These are phyloP conservation scores for Carex myosuroides DNA, from an alignment of 176 grass and related monocot genomes.

Conservation along the genomic window DNA sequence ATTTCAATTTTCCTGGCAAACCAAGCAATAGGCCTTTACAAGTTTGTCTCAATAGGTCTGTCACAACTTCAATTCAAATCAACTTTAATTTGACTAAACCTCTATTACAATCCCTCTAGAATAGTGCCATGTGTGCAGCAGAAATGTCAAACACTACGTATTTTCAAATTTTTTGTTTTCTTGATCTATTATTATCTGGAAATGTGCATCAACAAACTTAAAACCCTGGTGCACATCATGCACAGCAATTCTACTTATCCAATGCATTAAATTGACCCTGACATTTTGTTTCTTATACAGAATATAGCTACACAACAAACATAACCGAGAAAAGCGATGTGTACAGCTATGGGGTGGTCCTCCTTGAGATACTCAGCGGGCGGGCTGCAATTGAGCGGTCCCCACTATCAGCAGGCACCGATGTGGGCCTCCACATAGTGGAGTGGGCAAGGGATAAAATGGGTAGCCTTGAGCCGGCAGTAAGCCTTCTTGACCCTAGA, in stretches of 20 bases:
- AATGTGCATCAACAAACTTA: neutral
- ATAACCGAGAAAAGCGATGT: slow-evolving; percentile 96
- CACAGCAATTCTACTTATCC: neutral
- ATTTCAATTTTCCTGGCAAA: neutral
- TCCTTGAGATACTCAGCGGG: slow-evolving; percentile 79
- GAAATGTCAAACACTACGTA: neutral
- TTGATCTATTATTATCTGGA: slow-evolving; percentile 3
- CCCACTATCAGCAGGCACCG: slow-evolving; percentile 7
- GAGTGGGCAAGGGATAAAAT: slow-evolving; percentile 98
- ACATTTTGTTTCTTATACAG: slow-evolving; percentile 31
- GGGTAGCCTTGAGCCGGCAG: slow-evolving; percentile 68
- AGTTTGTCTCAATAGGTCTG: neutral
- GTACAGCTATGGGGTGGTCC: slow-evolving; percentile 91
- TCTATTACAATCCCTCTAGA: neutral
- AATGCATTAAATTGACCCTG: neutral
- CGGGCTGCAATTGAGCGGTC: slow-evolving; percentile 54
- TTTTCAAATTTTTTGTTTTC: neutral
- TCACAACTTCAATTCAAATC: neutral
- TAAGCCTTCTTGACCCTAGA: slow-evolving; percentile 73
- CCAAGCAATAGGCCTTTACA: slow-evolving; percentile 12
- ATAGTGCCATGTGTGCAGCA: neutral
- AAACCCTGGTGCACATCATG: neutral
- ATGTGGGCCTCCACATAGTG: slow-evolving; percentile 75
- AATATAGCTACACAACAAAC: slow-evolving; percentile 77
- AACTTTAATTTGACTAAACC: neutral